These are phyloP conservation scores for Tetrahymena malaccensis DNA, from an alignment of 73 alveolate genomes.

Conservation along the genomic window DNA sequence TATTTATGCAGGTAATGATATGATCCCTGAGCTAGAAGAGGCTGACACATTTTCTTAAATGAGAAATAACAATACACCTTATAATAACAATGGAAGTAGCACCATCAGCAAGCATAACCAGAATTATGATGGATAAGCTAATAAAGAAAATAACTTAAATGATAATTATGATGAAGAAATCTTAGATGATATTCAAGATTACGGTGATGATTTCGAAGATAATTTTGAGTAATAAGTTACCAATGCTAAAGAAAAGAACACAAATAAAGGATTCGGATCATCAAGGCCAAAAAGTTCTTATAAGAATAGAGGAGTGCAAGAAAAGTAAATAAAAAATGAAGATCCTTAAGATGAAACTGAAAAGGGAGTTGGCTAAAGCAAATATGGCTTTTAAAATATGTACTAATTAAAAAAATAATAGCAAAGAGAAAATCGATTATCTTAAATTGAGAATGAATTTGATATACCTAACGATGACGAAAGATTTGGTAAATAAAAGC, in stretches of 20 bases:
- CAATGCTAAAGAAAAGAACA: background rate
- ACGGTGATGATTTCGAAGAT: background rate
- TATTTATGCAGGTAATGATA: background rate
- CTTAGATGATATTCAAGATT: background rate
- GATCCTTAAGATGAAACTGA: background rate
- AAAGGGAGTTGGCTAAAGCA: background rate
- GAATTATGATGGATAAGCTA: background rate
- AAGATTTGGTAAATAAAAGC: background rate
- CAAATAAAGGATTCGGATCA: background rate
- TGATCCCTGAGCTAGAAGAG: background rate
- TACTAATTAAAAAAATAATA: background rate
- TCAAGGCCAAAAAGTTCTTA: background rate
- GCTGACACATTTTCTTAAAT: background rate
- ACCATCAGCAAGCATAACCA: background rate
- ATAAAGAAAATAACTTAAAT: background rate
- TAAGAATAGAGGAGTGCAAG: background rate
- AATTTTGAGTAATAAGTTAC: background rate
- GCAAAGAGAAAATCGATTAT: background rate
- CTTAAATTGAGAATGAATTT: background rate
- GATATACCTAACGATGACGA: background rate
- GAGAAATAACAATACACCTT: background rate
- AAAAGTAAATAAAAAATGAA: background rate
- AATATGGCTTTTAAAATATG: background rate
- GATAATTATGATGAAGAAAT: background rate
- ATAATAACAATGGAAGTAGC: background rate